Conservation (phyloP, 352 stramenopile species). For the Thraustochytrium sp. region DNA sequence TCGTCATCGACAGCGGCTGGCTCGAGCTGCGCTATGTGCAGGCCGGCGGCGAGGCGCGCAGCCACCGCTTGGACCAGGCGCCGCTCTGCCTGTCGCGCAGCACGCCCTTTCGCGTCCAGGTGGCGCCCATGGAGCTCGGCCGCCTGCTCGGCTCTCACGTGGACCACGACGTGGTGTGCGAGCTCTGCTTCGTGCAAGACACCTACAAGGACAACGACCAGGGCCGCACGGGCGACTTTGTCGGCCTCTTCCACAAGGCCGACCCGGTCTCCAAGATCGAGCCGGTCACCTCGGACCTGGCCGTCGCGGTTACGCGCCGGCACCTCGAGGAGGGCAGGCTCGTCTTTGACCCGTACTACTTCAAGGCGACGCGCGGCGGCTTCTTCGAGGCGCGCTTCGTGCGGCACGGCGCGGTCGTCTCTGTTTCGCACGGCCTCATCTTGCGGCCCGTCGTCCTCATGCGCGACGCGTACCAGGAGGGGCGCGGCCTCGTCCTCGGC, state of each 20-base stretch:
- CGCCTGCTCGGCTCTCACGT: not conserved
- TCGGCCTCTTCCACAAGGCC: not conserved
- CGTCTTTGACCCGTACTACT: not conserved
- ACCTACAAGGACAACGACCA: not conserved
- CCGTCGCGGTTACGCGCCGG: not conserved
- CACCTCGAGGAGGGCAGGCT: not conserved
- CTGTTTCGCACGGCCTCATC: not conserved
- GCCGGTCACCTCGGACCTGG: not conserved
- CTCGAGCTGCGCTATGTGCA: not conserved
- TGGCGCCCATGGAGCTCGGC: not conserved
- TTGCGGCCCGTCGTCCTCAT: not conserved
- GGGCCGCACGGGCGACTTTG: not conserved
- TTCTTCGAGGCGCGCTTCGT: not conserved
- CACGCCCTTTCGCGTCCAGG: not conserved
- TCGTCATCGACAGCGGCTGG: constrained; percentile 10
- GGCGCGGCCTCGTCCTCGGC: not conserved
- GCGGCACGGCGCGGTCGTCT: not conserved
- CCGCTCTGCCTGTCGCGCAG: not conserved
- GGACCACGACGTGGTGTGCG: not conserved
- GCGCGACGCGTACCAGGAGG: not conserved
- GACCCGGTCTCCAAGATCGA: not conserved
- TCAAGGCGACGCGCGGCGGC: not conserved
- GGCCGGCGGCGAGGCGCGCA: not conserved
- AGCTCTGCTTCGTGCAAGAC: not conserved
- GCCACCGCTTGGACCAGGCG: not conserved